phyloP scores from a whole-genome alignment of 805 yeast genomes.

The Yarrowia keelungensis region DNA sequence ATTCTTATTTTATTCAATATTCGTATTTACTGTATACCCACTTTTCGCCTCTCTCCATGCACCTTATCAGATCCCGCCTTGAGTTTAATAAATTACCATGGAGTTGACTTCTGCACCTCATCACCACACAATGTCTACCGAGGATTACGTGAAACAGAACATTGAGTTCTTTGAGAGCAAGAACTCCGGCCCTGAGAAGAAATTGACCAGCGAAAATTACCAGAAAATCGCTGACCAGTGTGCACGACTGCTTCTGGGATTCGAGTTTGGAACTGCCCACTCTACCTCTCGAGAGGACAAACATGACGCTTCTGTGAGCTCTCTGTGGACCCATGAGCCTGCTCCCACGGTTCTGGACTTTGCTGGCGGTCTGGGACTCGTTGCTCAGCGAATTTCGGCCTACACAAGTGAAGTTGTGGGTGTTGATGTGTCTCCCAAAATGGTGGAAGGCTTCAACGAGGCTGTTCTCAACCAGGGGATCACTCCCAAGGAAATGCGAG shows the following conservation, averaged over 20 bases:
- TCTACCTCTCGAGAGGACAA: background rate
- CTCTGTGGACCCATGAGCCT: conserved; percentile 1
- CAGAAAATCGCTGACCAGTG: conserved; percentile 38
- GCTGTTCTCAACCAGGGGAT: conserved; percentile 44
- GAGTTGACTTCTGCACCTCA: background rate
- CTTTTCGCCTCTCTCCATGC: too few species aligned
- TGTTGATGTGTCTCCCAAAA: conserved; percentile 44
- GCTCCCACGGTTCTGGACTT: conserved; percentile 44
- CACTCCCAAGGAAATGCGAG: conserved; percentile 42
- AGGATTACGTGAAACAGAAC: conserved; percentile 23
- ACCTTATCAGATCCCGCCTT: background rate
- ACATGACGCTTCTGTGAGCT: conserved; percentile 8
- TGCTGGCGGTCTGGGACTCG: conserved; percentile 46
- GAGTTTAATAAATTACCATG: background rate
- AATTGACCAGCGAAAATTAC: conserved; percentile 21
- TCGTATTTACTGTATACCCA: too few species aligned
- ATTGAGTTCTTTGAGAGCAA: conserved; percentile 27
- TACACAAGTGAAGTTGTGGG: conserved; percentile 43
- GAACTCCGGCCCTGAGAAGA: conserved; percentile 20
- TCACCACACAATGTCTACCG: conserved; percentile 9
- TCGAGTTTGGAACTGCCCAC: conserved; percentile 12
- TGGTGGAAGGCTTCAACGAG: conserved; percentile 43
- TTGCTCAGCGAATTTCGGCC: conserved; percentile 43
- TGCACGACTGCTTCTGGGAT: conserved; percentile 31
- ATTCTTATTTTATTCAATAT: too few species aligned